Conservation (phyloP, 2,329 filamentous ascomycete species). For the Cadophora luteo-olivacea region DNA sequence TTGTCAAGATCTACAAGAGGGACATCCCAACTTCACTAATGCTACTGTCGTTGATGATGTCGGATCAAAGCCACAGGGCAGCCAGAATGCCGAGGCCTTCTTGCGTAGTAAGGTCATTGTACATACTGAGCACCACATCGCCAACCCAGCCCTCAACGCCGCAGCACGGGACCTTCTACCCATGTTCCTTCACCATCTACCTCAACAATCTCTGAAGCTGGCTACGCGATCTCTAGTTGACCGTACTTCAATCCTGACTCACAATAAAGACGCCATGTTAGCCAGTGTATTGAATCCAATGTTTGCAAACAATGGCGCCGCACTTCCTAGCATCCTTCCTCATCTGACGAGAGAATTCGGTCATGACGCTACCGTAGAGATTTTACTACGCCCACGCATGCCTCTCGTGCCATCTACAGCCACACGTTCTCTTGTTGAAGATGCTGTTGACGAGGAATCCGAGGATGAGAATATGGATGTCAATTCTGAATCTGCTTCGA, state of each 20-base stretch:
- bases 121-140: conserved; percentile 46
- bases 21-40: conserved; percentile 43
- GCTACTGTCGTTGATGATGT: conserved; percentile 10
- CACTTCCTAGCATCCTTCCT: conserved; percentile 78
- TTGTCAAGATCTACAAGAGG: conserved; percentile 75
- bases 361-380: conserved; percentile 70
- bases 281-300: conserved; percentile 84
- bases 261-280: conserved; percentile 75
- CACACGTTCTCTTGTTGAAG: conserved; percentile 18
- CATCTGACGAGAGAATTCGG: conserved; percentile 74
- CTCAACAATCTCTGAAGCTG: conserved; percentile 71
- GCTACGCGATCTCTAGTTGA: conserved; percentile 78
- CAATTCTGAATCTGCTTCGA: conserved; percentile 21
- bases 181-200: conserved; percentile 65
- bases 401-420: conserved; percentile 47
- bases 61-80: conserved; percentile 46
- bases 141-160: conserved; percentile 53
- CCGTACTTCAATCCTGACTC: conserved; percentile 76
- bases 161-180: conserved; percentile 70
- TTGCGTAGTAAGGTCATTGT: conserved; percentile 47
- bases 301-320: conserved; percentile 65
- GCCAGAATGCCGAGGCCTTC: conserved; percentile 74
- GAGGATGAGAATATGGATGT: conserved; percentile 37
- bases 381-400: conserved; percentile 64
- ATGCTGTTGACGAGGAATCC: conserved; percentile 26